A percentile compares a stretch with the other conserved stretches of the same genome.
Conservation (phyloP, 2,329 filamentous ascomycete genomes). For the Periconia sp. region DNA sequence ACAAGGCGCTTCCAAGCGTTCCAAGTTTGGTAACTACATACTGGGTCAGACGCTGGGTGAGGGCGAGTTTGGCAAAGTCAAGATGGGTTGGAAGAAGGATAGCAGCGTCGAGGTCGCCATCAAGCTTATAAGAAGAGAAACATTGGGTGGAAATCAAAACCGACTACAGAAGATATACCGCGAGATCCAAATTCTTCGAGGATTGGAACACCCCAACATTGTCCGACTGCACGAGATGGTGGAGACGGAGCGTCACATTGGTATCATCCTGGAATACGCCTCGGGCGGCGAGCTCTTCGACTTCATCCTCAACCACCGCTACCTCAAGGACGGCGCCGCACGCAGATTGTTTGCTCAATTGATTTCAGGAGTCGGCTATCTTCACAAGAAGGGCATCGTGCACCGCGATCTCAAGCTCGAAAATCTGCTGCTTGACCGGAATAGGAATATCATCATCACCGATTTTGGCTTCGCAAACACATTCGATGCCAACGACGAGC, state of each 20-base stretch:
- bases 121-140: slow-evolving; percentile 94
- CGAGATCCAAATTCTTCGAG: slow-evolving; percentile 87
- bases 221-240: slow-evolving; percentile 98
- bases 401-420: slow-evolving; percentile 96
- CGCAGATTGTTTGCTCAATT: slow-evolving; percentile 92
- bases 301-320: slow-evolving; percentile 95
- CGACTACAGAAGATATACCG: slow-evolving; percentile 95
- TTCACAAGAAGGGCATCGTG: slow-evolving; percentile 98
- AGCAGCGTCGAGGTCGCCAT: slow-evolving; percentile 92
- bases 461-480: slow-evolving; percentile 99
- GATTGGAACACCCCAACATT: slow-evolving; percentile 93
- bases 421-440: slow-evolving; percentile 90
- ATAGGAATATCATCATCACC: slow-evolving; percentile 98
- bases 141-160: slow-evolving; percentile 82
- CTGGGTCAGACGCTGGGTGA: slow-evolving; percentile 95
- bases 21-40: slow-evolving; percentile 93
- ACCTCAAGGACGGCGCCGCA: slow-evolving; percentile 90
- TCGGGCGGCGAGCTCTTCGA: slow-evolving; percentile 98
- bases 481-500: slow-evolving; percentile 85
- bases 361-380: slow-evolving; percentile 92
- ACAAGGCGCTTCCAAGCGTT: slow-evolving; percentile 65
- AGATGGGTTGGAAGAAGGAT: slow-evolving; percentile 96
- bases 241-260: slow-evolving; percentile 94
- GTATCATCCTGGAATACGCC: slow-evolving; percentile 97
- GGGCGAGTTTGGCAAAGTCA: slow-evolving; percentile 98